Base-by-base conservation (phyloP, 805 yeast species). In the Barnettozyma salicaria region DNA sequence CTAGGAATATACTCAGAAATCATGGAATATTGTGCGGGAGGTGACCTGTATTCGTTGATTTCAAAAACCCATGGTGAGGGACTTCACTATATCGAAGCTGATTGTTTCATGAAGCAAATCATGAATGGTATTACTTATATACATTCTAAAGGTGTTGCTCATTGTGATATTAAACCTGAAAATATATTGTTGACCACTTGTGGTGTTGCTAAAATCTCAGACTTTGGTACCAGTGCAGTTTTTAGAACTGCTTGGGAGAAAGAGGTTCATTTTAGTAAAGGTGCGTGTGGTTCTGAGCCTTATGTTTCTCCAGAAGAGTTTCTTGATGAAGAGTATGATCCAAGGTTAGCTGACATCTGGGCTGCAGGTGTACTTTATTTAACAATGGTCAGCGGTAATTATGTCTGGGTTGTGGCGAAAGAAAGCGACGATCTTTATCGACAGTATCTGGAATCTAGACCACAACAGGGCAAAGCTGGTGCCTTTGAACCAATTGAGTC, bases 11-110 rank as follows among this genome's bases (percentile, higher is more conserved):
- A 80, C 64, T 76, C 83, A 36, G 95, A 90, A 60, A 87, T 92
- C 37, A 88, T 92, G 97, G 98, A 92, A 62, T 90, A 80, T 58
- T 85, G 95, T 50, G 86, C 95, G 7, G 88, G 88, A 44, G 94
- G 94, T 40, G 94, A 83, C 56, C 62, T 83, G 20, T 82, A 78
- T 54, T 64, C 81, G 1, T 63, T 81, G 23, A 71, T 80, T 36
- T 59, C 72, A 17, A 63, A 72, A 19, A 64, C 72, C 1, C 61
- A 74, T 32, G 71, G 75, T 5, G 66, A 67, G 10, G 73, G 74
- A 2, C 59, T 83, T 14, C 76, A 76, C 43, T 71, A 68, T 5
- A 50, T 66, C 13, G 96, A 89, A 56, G 78, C 90, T 23, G 96
- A 89, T 59, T 89, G 97, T 59, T 84, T 83, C 53, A 74, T 87